These are phyloP conservation scores for Colletotrichum sp. DNA, from an alignment of 2,329 filamentous ascomycete species.

Conservation along the genomic window DNA sequence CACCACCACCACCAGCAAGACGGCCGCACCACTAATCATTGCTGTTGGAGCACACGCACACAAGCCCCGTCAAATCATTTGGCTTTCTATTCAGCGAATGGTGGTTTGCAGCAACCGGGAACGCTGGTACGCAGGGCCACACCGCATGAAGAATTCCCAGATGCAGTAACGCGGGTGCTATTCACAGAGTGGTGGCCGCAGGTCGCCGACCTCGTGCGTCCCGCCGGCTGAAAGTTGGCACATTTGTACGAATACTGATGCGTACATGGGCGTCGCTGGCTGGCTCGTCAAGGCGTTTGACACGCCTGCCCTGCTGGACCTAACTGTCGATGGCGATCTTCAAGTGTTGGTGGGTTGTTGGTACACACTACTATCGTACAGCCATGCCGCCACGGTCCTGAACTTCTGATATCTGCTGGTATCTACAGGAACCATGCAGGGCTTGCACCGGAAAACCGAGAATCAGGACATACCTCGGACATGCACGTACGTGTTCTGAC, in stretches of 20 bases:
- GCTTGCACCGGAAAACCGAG: background rate
- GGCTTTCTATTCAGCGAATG: background rate
- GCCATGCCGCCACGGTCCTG: background rate
- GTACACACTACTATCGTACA: background rate
- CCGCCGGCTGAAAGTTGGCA: background rate
- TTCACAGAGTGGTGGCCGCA: background rate
- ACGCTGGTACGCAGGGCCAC: background rate
- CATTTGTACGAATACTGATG: background rate
- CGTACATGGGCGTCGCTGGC: background rate
- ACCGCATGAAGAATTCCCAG: background rate
- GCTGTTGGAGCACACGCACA: background rate
- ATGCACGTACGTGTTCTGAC: background rate
- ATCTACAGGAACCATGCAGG: background rate
- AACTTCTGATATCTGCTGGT: background rate
- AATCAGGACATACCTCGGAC: background rate
- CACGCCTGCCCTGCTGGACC: background rate
- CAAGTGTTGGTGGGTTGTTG: background rate
- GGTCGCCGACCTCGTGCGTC: background rate
- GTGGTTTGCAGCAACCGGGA: background rate
- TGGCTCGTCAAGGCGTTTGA: background rate
- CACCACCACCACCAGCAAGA: background rate
- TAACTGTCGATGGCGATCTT: background rate
- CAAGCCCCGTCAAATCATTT: background rate
- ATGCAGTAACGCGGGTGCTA: background rate
- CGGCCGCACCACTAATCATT: background rate